These are phyloP conservation scores for Claviceps sp. DNA, from an alignment of 2,329 filamentous ascomycete genomes.

Conservation along the genomic window DNA sequence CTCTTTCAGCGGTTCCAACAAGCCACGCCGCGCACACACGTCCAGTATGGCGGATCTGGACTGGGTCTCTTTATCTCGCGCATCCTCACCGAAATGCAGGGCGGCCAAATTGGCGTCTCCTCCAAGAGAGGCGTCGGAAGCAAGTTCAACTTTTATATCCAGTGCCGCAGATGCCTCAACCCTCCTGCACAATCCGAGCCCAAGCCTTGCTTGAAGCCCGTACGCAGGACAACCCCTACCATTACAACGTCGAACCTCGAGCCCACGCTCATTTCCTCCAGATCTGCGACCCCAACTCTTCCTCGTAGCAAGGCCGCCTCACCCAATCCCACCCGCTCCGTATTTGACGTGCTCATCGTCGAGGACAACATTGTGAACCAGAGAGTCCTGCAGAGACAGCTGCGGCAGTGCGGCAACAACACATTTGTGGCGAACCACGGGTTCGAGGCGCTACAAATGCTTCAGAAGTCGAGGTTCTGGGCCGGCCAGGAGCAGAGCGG, in stretches of 20 bases:
- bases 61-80: constrained; percentile 64
- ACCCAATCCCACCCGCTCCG: constrained; percentile 12
- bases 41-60: constrained; percentile 58
- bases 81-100: constrained; percentile 63
- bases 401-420: constrained; percentile 46
- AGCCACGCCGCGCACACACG: constrained; percentile 54
- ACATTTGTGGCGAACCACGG: constrained; percentile 53
- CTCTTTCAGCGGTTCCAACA: constrained; percentile 58
- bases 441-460: constrained; percentile 44
- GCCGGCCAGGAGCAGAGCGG: constrained; percentile 30
- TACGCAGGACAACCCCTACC: constrained; percentile 12
- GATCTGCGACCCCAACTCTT: neutral
- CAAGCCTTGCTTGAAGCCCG: constrained; percentile 23
- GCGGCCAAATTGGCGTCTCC: constrained; percentile 62
- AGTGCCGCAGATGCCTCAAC: constrained; percentile 41
- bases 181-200: constrained; percentile 25
- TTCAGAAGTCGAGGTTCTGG: constrained; percentile 45
- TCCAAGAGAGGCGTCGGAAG: constrained; percentile 55
- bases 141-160: constrained; percentile 67
- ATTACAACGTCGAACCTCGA: neutral
- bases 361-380: constrained; percentile 59
- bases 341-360: constrained; percentile 48
- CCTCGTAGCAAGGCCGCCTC: constrained; percentile 3
- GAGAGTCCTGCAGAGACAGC: constrained; percentile 46
- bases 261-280: constrained; percentile 10